These are phyloP conservation scores for Adansonia gregorii DNA, from an alignment of 441 rosid species.

Conservation along the genomic window DNA sequence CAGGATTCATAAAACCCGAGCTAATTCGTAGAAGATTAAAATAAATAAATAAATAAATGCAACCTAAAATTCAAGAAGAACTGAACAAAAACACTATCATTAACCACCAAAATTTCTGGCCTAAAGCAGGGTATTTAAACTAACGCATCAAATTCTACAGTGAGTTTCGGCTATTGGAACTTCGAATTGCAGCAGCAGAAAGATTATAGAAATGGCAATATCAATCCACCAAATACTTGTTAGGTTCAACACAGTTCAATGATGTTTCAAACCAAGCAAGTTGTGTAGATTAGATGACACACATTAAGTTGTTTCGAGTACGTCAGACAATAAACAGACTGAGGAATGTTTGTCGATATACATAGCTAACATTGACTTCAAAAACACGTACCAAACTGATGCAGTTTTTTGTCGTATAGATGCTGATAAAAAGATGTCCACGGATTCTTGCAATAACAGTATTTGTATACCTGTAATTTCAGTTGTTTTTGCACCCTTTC, in stretches of 20 bases:
- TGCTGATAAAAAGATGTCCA: background rate
- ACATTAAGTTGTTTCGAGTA: background rate
- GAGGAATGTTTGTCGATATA: background rate
- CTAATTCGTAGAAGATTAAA: too few relatives aligned
- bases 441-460: background rate
- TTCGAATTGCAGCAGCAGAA: background rate
- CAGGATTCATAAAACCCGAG: too few relatives aligned
- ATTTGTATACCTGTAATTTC: background rate
- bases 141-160: background rate
- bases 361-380: background rate
- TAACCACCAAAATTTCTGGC: background rate
- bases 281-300: slow-evolving; percentile 4
- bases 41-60: too few relatives aligned
- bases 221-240: background rate
- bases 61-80: too few relatives aligned
- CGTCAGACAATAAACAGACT: background rate
- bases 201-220: background rate
- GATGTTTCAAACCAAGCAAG: background rate
- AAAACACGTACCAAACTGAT: background rate
- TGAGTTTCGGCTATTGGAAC: background rate
- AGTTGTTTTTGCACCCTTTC: background rate
- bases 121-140: background rate
- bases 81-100: too few relatives aligned
- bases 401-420: background rate
- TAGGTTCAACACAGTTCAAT: background rate